Percentiles rank a stretch among this genome's conserved stretches.
These are phyloP conservation scores for Gryganskiella cystojenkinii DNA, from an alignment of 192 early-diverging fungal species.

Conservation along the genomic window DNA sequence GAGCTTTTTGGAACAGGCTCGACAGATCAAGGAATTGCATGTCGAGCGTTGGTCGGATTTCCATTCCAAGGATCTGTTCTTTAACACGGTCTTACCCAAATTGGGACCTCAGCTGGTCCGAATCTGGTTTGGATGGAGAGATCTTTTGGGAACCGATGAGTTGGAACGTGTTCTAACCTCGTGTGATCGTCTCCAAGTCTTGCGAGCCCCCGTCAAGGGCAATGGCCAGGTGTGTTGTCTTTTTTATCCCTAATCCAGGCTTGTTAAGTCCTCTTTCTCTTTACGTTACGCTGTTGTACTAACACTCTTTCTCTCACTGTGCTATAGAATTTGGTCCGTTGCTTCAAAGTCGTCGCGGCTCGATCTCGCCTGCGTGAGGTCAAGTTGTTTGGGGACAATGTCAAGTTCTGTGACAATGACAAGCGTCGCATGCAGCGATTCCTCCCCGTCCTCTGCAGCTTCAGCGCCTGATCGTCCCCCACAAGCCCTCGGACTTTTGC, in stretches of 20 bases:
- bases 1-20: slow-evolving; percentile 43
- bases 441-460: slow-evolving; percentile 43
- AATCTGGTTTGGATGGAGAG: slow-evolving; percentile 51
- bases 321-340: slow-evolving; percentile 41
- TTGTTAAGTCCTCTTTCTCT: too few species aligned
- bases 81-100: slow-evolving; percentile 46
- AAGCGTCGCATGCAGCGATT: slow-evolving; percentile 52
- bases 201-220: slow-evolving; percentile 51
- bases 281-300: not conserved
- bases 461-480: slow-evolving; percentile 24
- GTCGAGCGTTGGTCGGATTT: slow-evolving; percentile 52
- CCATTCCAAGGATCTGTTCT: slow-evolving; percentile 50
- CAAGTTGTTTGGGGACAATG: slow-evolving; percentile 46
- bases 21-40: slow-evolving; percentile 50
- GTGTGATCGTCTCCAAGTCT: slow-evolving; percentile 46
- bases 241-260: not conserved
- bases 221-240: slow-evolving; percentile 46
- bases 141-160: slow-evolving; percentile 50
- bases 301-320: not conserved
- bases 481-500: not conserved
- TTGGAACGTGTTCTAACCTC: slow-evolving; percentile 42
- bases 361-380: slow-evolving; percentile 49
- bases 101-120: slow-evolving; percentile 48
- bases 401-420: slow-evolving; percentile 54
- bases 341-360: slow-evolving; percentile 40